Percentiles rank a stretch among this genome's conserved stretches.
Evolutionary conservation across 75 land plant species (phyloP).

Genomic region (Ceratopteris richardii): DNA sequence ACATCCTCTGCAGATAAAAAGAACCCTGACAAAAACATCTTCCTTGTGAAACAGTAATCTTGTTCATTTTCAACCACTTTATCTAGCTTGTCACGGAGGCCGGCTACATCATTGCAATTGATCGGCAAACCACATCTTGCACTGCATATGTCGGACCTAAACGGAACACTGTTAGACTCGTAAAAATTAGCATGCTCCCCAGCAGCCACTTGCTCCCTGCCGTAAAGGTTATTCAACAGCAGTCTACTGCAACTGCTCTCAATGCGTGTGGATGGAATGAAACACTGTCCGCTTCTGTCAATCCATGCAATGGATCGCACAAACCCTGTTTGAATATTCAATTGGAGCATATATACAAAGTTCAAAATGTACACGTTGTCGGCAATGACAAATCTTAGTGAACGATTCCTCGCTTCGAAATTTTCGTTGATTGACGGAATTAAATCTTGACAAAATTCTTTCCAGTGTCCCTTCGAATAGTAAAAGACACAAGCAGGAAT

Average conservation of each 20-base stretch:
- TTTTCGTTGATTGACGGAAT: conserved; percentile 1
- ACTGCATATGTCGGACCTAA: neutral
- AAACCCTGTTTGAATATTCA: conserved; percentile 14
- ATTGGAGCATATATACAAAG: conserved; percentile 12
- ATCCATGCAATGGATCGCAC: conserved; percentile 16
- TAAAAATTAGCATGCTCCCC: neutral
- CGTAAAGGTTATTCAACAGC: neutral
- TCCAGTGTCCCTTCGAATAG: conserved; percentile 13
- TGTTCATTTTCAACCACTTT: conserved; percentile 5
- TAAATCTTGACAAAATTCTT: conserved; percentile 5
- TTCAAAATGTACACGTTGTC: conserved; percentile 7
- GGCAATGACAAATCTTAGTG: neutral
- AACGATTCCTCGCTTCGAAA: neutral
- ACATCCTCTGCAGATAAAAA: conserved; percentile 5
- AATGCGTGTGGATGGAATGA: neutral
- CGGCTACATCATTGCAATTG: neutral
- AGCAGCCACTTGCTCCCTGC: neutral
- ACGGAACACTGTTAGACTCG: neutral
- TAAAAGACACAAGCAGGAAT: conserved; percentile 12
- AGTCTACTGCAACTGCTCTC: conserved; percentile 1
- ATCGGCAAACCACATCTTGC: too few species aligned
- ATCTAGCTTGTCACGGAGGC: conserved; percentile 11
- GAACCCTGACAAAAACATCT: conserved; percentile 18
- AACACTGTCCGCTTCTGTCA: neutral
- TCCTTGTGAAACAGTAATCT: conserved; percentile 8